Evolutionary conservation across 163 green algal species (phyloP).

Genomic region (Volvox carteri): DNA sequence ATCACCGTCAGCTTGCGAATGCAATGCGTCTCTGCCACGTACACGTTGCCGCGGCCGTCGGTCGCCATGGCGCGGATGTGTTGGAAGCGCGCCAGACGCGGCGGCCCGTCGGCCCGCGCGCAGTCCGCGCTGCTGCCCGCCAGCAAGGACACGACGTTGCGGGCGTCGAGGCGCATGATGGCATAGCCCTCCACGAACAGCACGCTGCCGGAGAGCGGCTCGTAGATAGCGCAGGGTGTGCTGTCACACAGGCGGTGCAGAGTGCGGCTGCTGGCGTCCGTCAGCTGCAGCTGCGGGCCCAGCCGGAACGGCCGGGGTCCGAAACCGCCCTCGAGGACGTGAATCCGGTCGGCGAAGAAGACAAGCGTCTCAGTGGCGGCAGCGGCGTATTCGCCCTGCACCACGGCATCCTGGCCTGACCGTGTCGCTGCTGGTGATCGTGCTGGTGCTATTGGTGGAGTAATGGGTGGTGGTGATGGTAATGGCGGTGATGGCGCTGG

Average conservation of each 20-base stretch:
- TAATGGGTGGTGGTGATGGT: too few species aligned
- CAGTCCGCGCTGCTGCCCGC: not conserved
- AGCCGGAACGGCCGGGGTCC: not conserved
- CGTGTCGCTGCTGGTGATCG: too few species aligned
- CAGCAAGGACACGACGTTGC: conserved; percentile 1
- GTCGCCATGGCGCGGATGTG: conserved; percentile 15
- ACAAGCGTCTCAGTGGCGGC: not conserved
- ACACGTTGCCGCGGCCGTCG: not conserved
- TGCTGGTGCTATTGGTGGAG: too few species aligned
- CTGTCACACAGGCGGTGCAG: conserved; percentile 21
- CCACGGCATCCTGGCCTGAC: too few species aligned
- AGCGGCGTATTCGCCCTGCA: too few species aligned
- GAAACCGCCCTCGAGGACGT: not conserved
- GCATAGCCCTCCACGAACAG: conserved; percentile 43
- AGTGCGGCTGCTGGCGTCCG: not conserved
- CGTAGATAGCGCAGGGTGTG: conserved; percentile 13
- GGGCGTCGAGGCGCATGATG: not conserved
- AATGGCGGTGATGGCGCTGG: too few species aligned
- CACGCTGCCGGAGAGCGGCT: not conserved
- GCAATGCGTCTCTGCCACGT: conserved; percentile 8
- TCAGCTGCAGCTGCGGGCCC: not conserved
- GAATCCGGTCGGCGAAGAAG: conserved; percentile 16
- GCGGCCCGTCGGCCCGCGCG: not conserved
- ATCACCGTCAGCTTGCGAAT: conserved; percentile 16
- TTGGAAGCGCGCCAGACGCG: not conserved